A percentile compares a stretch with the other conserved stretches of the same genome.
These are phyloP conservation scores for Waltergamsia citrina DNA, from an alignment of 2,329 filamentous ascomycete genomes.

Conservation along the genomic window DNA sequence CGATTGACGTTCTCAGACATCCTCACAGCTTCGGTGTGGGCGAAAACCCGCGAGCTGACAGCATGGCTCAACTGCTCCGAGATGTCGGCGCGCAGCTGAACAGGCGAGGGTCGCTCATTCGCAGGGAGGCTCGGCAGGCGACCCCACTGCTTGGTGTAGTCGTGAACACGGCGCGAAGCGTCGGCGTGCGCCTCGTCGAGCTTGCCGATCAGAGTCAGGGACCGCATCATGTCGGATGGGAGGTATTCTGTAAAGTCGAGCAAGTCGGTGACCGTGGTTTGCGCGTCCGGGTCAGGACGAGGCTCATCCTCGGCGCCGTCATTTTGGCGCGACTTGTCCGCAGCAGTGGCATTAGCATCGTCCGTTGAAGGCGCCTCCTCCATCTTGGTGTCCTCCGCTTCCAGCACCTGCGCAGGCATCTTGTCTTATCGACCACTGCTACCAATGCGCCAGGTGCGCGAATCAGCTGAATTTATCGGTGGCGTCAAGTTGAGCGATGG, in stretches of 20 bases:
- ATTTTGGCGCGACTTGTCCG: not conserved
- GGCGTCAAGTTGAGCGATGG: too few species aligned
- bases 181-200: conserved; percentile 51
- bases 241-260: conserved; percentile 63
- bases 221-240: conserved; percentile 56
- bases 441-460: too few species aligned
- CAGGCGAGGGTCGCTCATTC: conserved; percentile 36
- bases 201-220: conserved; percentile 54
- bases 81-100: conserved; percentile 47
- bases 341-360: conserved; percentile 12
- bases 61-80: conserved; percentile 46
- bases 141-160: conserved; percentile 48
- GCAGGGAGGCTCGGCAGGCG: conserved; percentile 38
- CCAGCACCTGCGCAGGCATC: conserved; percentile 1
- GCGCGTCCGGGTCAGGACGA: conserved; percentile 55
- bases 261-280: conserved; percentile 61
- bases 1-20: conserved; percentile 55
- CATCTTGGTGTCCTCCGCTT: conserved; percentile 1
- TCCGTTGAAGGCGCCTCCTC: conserved; percentile 14
- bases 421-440: too few species aligned
- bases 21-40: conserved; percentile 52
- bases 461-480: too few species aligned
- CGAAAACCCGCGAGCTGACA: conserved; percentile 45
- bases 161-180: conserved; percentile 43
- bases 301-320: conserved; percentile 34